Base-by-base conservation (phyloP, 2,329 filamentous ascomycete genomes). In the Aureobasidium sp. region DNA sequence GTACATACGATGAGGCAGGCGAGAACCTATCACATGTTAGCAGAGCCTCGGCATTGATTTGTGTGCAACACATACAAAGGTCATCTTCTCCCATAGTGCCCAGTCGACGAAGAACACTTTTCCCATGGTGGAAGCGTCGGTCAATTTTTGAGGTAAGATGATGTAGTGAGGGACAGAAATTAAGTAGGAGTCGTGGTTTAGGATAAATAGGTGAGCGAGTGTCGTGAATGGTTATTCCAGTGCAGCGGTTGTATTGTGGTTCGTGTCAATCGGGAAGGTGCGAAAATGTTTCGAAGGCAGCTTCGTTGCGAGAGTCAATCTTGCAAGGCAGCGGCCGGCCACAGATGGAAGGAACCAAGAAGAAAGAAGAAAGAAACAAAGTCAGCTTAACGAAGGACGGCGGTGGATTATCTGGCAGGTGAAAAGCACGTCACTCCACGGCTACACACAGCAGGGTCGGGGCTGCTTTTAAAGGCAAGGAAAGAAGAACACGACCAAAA, bases 61-160 rank as follows among this genome's bases (percentile, higher is more conserved):
- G 31, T 22, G 34, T 17, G 22, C 5, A 55, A 34, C 25, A 81
- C 89, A 80, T 78, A 96, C 91, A 78, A 96, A 90, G 59, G 87
- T 89, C 86, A 96, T 87, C 78, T 96, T 86, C 80, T 94, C 85
- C 91, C 91, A 96, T 69, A 94, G 77, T 68, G 83, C 78, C 91
- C 91, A 96, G 55, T 66, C 72, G 22, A 64, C 70, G 67, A 80
- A 81, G 71, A 81, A 80, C 17, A 22, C 57, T 56, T 64, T 63
- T 3, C 49, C 48, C 64, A 65, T 65, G 2, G 31, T 36, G 44
- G 14, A n/a, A 3, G n/a, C 49, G 34, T 20, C 36, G 27, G 14
- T 58, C 41, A 31, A 47, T 17, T 5, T 61, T 20, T 42, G 57
- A 22, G 2, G 31, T 36, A 31, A 12, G 20, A 51, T 12, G 34